Conservation (phyloP, 768 basidiomycete species). For the Guyanaporus albipodus region DNA sequence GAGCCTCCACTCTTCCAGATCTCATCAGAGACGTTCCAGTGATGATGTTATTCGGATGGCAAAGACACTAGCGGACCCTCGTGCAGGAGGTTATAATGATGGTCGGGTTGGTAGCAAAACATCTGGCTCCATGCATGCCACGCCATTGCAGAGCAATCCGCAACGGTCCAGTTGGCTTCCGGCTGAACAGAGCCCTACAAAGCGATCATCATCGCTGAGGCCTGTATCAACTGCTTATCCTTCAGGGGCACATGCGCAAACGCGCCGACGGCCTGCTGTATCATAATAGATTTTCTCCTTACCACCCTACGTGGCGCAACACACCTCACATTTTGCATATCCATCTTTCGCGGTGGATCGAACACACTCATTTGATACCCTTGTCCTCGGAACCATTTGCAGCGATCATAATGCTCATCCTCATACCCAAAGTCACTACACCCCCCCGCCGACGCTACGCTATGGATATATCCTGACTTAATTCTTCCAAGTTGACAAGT, state of each 20-base stretch:
- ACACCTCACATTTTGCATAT: too few relatives aligned
- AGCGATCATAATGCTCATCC: conserved; percentile 13
- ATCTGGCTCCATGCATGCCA: conserved; percentile 6
- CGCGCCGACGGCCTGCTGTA: conserved; percentile 18
- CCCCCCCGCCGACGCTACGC: conserved; percentile 10
- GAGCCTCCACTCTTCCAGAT: conserved; percentile 17
- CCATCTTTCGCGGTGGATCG: conserved; percentile 8
- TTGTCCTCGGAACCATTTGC: conserved; percentile 13
- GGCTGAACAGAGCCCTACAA: conserved; percentile 14
- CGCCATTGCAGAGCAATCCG: conserved; percentile 8
- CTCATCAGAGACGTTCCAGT: conserved; percentile 30
- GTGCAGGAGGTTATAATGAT: conserved; percentile 16
- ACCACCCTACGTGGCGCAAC: too few relatives aligned
- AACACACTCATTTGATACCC: conserved; percentile 30
- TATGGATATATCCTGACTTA: conserved; percentile 26
- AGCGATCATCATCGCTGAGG: conserved; percentile 13
- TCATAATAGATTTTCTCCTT: conserved; percentile 20
- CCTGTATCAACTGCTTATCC: conserved; percentile 17
- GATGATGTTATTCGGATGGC: conserved; percentile 25
- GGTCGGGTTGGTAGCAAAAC: conserved; percentile 12
- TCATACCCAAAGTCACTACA: conserved; percentile 14
- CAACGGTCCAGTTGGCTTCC: conserved; percentile 26
- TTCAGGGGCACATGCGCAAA: conserved; percentile 5
- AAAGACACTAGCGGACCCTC: conserved; percentile 10
- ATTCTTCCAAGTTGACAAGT: conserved; percentile 2